phyloP scores from a whole-genome alignment of 345 rosid species.

The Eucalyptus guilfoylei region DNA sequence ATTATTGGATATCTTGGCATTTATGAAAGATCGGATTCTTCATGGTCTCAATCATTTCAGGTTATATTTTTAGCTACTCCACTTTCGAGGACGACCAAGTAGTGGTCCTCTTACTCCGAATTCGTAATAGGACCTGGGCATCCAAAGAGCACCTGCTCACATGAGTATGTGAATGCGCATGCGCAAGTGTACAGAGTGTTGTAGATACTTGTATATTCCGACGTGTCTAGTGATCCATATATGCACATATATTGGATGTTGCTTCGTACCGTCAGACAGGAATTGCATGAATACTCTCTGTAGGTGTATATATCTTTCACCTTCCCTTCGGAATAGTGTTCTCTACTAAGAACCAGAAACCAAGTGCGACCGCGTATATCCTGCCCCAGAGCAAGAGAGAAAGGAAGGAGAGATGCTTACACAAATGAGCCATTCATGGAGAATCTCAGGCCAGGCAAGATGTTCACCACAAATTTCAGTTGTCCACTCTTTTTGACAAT shows the following conservation, averaged over 20 bases:
- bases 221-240: neutral
- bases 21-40: neutral
- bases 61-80: neutral
- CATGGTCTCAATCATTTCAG: neutral
- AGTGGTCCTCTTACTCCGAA: neutral
- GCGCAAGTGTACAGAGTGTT: neutral
- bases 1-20: neutral
- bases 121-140: neutral
- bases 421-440: conserved; percentile 63
- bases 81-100: neutral
- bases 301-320: neutral
- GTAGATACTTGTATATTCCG: neutral
- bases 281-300: neutral
- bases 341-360: neutral
- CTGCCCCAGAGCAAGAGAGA: neutral
- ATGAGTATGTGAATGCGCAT: neutral
- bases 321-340: neutral
- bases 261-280: neutral
- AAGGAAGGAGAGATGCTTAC: conserved; percentile 21
- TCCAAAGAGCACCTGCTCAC: neutral
- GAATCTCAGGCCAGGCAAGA: conserved; percentile 69
- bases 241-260: neutral
- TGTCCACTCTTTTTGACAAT: conserved; percentile 47
- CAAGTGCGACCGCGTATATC: neutral
- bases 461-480: conserved; percentile 60